Conservation (phyloP, 1,139 yeast species). For the Hemisphaericaspora subhashii region DNA sequence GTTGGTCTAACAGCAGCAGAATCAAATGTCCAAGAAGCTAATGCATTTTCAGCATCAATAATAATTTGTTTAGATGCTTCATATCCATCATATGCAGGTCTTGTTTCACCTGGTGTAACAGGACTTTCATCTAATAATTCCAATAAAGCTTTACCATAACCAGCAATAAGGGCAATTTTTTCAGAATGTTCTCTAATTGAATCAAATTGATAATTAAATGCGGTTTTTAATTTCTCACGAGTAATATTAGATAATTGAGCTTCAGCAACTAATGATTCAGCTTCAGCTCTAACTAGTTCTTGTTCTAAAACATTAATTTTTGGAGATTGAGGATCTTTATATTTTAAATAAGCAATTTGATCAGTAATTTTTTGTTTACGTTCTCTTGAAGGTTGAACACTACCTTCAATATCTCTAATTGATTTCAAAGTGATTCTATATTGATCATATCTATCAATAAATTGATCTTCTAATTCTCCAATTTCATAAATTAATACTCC, state of each 20-base stretch:
- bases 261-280: constrained; percentile 87
- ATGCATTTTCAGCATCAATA: constrained; percentile 80
- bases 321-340: constrained; percentile 83
- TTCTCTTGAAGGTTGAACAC: constrained; percentile 85
- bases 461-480: constrained; percentile 87
- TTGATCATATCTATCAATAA: constrained; percentile 83
- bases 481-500: constrained; percentile 81
- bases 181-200: constrained; percentile 81
- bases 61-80: constrained; percentile 86
- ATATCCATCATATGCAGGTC: constrained; percentile 86
- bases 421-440: constrained; percentile 80
- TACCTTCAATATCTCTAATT: constrained; percentile 80
- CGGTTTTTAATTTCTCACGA: constrained; percentile 83
- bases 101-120: constrained; percentile 88
- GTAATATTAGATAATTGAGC: constrained; percentile 87
- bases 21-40: constrained; percentile 82
- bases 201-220: constrained; percentile 81
- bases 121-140: constrained; percentile 83
- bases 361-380: constrained; percentile 84
- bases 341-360: constrained; percentile 78
- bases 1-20: constrained; percentile 80
- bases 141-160: constrained; percentile 83
- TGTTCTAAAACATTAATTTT: constrained; percentile 81
- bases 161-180: constrained; percentile 82
- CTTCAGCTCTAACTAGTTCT: constrained; percentile 87